Evolutionary conservation across 2,329 filamentous ascomycete species (phyloP).

Genomic region (Trichoderma sp.): DNA sequence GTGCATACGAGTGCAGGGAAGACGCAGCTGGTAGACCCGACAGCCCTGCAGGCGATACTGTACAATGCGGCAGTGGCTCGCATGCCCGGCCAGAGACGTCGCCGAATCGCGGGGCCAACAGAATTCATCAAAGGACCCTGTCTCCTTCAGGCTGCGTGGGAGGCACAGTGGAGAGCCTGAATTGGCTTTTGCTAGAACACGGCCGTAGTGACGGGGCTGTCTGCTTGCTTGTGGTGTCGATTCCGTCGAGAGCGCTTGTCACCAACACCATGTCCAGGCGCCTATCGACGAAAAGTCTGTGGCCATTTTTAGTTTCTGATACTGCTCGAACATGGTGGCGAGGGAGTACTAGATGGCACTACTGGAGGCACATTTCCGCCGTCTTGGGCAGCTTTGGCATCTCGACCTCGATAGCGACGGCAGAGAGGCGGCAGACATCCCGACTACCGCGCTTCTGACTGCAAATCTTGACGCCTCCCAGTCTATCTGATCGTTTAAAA

Average conservation of each 20-base stretch:
- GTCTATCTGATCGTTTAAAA: background rate
- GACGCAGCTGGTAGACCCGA: background rate
- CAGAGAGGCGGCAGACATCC: constrained; percentile 17
- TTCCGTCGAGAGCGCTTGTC: background rate
- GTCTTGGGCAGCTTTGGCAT: background rate
- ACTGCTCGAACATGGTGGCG: background rate
- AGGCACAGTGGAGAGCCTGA: background rate
- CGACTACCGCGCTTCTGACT: constrained; percentile 4
- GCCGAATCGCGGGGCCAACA: background rate
- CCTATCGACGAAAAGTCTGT: background rate
- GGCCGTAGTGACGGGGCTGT: background rate
- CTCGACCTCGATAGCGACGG: background rate
- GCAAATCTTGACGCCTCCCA: background rate
- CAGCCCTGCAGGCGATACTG: constrained; percentile 8
- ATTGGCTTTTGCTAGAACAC: constrained; percentile 1
- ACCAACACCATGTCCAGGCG: background rate
- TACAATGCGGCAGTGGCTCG: constrained; percentile 21
- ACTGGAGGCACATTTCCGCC: background rate
- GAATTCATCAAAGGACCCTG: background rate
- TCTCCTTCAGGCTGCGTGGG: background rate
- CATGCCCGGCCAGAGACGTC: background rate
- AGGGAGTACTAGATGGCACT: background rate
- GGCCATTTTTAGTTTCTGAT: background rate
- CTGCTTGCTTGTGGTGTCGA: background rate
- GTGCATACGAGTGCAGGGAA: constrained; percentile 6